phyloP scores from a whole-genome alignment of 768 basidiomycete genomes.

The Daedaleopsis nitida region DNA sequence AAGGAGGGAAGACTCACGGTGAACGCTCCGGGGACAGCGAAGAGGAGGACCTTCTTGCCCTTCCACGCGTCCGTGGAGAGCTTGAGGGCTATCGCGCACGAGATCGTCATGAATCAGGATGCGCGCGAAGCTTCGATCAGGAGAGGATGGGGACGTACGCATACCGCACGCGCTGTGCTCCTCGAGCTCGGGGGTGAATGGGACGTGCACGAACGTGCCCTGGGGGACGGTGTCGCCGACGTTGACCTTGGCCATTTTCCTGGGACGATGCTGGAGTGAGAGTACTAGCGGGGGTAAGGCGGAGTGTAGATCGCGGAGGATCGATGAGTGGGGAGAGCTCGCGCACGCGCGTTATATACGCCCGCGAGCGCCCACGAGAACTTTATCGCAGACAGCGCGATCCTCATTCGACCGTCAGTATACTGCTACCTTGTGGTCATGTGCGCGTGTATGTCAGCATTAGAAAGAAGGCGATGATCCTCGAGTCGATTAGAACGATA shows the following conservation, averaged over 20 bases:
- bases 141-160: constrained; percentile 46
- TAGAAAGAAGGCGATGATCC: background rate
- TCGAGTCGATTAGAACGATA: too few species aligned
- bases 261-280: too few species aligned
- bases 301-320: background rate
- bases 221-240: constrained; percentile 55
- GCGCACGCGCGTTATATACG: background rate
- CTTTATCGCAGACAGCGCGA: background rate
- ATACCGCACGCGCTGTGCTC: constrained; percentile 62
- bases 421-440: background rate
- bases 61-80: constrained; percentile 67
- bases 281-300: background rate
- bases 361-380: background rate
- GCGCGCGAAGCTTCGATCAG: background rate
- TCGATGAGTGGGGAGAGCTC: background rate
- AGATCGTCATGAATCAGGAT: background rate
- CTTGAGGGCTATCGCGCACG: constrained; percentile 43
- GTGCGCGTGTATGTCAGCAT: background rate
- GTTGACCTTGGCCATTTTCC: constrained; percentile 38
- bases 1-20: constrained; percentile 48
- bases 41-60: constrained; percentile 77
- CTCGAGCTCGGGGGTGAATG: constrained; percentile 65
- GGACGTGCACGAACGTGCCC: constrained; percentile 52
- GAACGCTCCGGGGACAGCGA: constrained; percentile 81
- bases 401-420: background rate